A percentile compares a stretch with the other conserved stretches of the same genome.
Conservation (phyloP, 768 basidiomycete species). For the Tulasnella calospora region DNA sequence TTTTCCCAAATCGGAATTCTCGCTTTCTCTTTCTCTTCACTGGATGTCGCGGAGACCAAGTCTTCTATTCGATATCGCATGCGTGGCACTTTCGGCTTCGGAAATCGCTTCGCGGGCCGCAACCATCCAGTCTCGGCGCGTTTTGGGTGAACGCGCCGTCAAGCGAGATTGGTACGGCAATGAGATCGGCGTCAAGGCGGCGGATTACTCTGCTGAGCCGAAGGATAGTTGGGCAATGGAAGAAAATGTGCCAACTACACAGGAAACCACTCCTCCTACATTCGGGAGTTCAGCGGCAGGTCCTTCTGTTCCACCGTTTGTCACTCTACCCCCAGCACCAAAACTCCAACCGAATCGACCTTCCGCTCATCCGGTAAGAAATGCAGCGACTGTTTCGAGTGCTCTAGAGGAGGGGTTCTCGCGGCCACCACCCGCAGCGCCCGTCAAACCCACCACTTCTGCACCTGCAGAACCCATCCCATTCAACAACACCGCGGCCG, state of each 20-base stretch:
- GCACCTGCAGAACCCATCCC: background rate
- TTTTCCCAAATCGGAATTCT: background rate
- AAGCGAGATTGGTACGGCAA: constrained; percentile 19
- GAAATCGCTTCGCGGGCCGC: constrained; percentile 63
- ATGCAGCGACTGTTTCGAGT: background rate
- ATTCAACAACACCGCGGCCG: background rate
- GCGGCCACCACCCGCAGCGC: background rate
- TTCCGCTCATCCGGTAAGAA: background rate
- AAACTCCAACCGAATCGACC: background rate
- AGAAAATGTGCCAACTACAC: background rate
- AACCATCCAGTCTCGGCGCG: constrained; percentile 48
- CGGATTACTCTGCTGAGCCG: background rate
- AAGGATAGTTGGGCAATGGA: background rate
- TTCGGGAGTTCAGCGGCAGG: background rate
- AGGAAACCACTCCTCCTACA: background rate
- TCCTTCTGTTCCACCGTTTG: background rate
- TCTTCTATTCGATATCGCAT: constrained; percentile 60
- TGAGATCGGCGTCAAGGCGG: background rate
- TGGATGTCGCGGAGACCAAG: constrained; percentile 12
- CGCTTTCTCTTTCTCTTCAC: background rate
- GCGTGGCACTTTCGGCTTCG: constrained; percentile 55
- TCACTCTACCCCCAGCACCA: background rate
- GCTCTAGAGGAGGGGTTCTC: background rate
- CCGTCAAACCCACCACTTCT: background rate
- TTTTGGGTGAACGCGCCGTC: constrained; percentile 8